Evolutionary conservation across 768 basidiomycete species (phyloP), one percentile per base, ranked within the genome.

Genomic region (Peribolospora baueri): DNA sequence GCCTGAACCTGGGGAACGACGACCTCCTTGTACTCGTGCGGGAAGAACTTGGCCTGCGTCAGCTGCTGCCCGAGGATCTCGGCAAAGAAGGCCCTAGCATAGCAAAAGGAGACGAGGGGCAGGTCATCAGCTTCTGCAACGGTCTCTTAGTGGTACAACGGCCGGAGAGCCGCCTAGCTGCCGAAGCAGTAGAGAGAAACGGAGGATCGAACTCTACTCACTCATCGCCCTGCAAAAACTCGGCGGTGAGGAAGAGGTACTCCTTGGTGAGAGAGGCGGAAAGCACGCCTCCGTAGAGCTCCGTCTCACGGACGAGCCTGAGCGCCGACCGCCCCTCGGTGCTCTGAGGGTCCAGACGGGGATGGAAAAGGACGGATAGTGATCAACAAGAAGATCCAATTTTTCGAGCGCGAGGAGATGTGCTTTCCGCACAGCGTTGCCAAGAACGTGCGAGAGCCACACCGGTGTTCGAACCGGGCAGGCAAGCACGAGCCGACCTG

Each of bases 191-290:
- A 43, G 43, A 57, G 7, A 38, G 42, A 3, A 8, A 53, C 13
- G n/a, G 13, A 3, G 3, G 14, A 37, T 39, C 25, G 47, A 46
- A 7, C 42, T 25, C 40, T 8, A 83, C 87, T 71, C 67, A 95
- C 91, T 93, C 90, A 68, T 98, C 87, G 50, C 85, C 88, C 56
- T 81, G 77, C 62, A 95, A 70, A 71, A 93, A 98, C 68, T 95
- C 90, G 53, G 91, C 87, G 36, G 85, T 90, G 66, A 95, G 70
- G 57, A 86, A 80, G 48, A 98, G 74, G 70, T 95, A 80, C 71
- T 97, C 91, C 61, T 91, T 73, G 13, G 81, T 75, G 60, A 95
- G 72, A 59, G 75, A 80, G 56, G 86, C 71, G 37, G 86, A 87
- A 60, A 97, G 74, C 52, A 88, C 75, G 64, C 88, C 91, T 52